Conservation (phyloP, 257 asterid genomes). For the Capsicum chinense region DNA sequence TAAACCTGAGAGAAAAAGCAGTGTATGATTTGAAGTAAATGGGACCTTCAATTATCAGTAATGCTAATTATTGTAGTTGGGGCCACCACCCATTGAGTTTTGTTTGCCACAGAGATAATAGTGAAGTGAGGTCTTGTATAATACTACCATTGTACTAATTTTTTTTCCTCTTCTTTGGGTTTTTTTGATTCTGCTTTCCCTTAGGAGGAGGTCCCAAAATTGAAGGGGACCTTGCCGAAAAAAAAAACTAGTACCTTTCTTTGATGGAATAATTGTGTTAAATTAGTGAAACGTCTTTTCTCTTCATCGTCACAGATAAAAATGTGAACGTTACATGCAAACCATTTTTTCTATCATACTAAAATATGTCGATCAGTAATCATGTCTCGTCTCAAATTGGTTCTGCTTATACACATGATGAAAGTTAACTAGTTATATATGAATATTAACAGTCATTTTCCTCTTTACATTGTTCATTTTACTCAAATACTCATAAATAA, state of each 20-base stretch:
- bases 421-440: neutral
- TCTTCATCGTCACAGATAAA: neutral
- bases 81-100: constrained; percentile 58
- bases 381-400: neutral
- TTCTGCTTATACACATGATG: neutral
- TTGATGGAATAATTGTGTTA: constrained; percentile 26
- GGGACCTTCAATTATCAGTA: constrained; percentile 31
- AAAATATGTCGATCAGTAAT: neutral
- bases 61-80: constrained; percentile 46
- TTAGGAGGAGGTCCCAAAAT: constrained; percentile 29
- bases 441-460: neutral
- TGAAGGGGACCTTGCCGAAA: constrained; percentile 37
- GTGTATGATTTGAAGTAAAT: constrained; percentile 26
- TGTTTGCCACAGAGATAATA: constrained; percentile 50
- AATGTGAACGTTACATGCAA: neutral
- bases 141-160: constrained; percentile 35
- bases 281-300: neutral
- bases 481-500: neutral
- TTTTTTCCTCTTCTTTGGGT: constrained; percentile 22
- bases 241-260: constrained; percentile 33
- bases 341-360: constrained; percentile 1
- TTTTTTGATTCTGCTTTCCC: constrained; percentile 38
- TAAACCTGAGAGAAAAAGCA: neutral
- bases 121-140: constrained; percentile 13
- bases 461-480: neutral